A percentile compares a stretch with the other conserved stretches of the same genome.
phyloP scores from a whole-genome alignment of 75 land plant species.

The Adiantum capillusveneris region DNA sequence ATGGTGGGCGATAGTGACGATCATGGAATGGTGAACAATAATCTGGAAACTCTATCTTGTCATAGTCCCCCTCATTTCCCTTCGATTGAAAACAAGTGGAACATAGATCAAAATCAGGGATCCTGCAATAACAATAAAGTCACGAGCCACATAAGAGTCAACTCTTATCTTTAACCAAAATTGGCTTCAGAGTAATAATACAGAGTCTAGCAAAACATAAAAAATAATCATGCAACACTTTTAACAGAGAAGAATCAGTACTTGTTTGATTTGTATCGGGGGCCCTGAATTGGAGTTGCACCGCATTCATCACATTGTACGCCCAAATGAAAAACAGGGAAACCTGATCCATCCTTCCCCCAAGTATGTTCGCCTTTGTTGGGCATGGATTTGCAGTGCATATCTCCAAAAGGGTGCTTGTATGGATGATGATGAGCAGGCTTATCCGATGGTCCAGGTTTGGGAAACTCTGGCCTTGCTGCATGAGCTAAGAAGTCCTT shows the following conservation, averaged over 20 bases:
- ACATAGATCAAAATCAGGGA: conserved; percentile 84
- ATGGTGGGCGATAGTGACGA: background rate
- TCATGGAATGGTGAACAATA: too few species aligned
- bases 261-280: conserved; percentile 27
- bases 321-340: background rate
- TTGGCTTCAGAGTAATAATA: too few species aligned
- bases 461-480: background rate
- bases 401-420: background rate
- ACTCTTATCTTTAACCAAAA: too few species aligned
- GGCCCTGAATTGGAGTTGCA: conserved; percentile 21
- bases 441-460: background rate
- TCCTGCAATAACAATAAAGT: conserved; percentile 38
- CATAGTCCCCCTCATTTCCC: conserved; percentile 62
- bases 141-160: background rate
- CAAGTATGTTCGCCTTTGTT: too few species aligned
- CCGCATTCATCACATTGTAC: conserved; percentile 23
- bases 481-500: background rate
- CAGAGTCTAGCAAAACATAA: background rate
- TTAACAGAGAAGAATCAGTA: conserved; percentile 1
- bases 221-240: background rate
- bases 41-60: conserved; percentile 43
- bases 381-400: background rate
- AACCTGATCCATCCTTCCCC: background rate
- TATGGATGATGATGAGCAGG: background rate
- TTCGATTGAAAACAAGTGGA: conserved; percentile 45